Evolutionary conservation across 441 rosid genomes (phyloP), one percentile per base, ranked within the genome.

Genomic region (Gossypium gossypioides): DNA sequence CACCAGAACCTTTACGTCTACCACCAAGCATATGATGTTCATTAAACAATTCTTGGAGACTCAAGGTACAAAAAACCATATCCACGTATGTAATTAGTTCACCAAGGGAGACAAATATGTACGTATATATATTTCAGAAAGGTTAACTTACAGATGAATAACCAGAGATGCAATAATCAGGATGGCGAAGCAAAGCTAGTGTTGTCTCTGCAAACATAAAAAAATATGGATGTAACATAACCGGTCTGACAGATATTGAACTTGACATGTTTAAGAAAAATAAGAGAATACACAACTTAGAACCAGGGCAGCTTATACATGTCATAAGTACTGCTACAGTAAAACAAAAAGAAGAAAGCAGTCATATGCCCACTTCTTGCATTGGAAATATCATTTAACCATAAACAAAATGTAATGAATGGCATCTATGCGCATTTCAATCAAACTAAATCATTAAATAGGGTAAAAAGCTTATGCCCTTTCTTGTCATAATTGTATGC

Each of bases 141-240:
- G 63, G 60, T n/a, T 65, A 48, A 81, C 99, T 87, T 85, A 92
- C 99, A 61, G 81, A 88, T 68, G 99, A 86, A 85, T 90, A 90
- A 76, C 86, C 94, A 15, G 98, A 94, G 79, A 92, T 90, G 90
- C 97, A 92, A 77, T 87, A 94, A 73, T 92, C 97, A 56, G 97
- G 97, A 77, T 92, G 92, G 37, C 97, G 88, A 66, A 94, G 92
- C 84, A 94, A 87, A 73, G 97, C 86, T 69, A 91, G 78, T 21
- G 88, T 81, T 46, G 99, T 87, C 79, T 94, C 99, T 94, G 91
- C 80, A 83, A 70, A 25, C 42, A 37, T 7, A 69, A 76, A 71
- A 34, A 68, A 71, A 66, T 7, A 42, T 12, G 15, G 4, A 62
- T 8, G 4, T 15, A 13, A 70, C n/a, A 71, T 37, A 13, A 25